phyloP scores from a whole-genome alignment of 108 stramenopile genomes.

The Stephanodiscus triporus region DNA sequence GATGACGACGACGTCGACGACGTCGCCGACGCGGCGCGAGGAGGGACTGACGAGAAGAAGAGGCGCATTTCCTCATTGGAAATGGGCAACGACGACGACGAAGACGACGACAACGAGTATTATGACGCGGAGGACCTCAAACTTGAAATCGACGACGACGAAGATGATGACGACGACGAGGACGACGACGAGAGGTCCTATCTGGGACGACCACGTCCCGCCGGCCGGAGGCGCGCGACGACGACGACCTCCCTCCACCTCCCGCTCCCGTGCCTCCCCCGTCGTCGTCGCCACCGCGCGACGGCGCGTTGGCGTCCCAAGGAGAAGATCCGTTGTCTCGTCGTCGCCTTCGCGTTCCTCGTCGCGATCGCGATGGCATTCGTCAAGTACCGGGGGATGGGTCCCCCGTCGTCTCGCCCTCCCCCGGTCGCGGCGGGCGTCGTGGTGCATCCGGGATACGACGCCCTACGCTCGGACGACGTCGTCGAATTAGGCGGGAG shows the following conservation, averaged over 20 bases:
- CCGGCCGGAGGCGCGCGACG: too few species aligned
- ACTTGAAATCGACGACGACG: neutral
- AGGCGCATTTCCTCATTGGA: too few species aligned
- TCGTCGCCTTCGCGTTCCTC: conserved; percentile 5
- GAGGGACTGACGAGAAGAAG: neutral
- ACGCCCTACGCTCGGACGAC: conserved; percentile 20
- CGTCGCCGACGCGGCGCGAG: neutral
- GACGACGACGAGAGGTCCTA: conserved; percentile 11
- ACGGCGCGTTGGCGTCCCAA: conserved; percentile 36
- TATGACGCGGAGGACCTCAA: neutral
- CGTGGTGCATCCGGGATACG: conserved; percentile 32
- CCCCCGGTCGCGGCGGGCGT: too few species aligned
- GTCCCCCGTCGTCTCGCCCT: conserved; percentile 27
- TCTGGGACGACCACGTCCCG: conserved; percentile 8
- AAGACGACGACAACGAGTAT: neutral
- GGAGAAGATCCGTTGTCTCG: conserved; percentile 17
- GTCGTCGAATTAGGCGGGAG: conserved; percentile 31
- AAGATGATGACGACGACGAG: conserved; percentile 15
- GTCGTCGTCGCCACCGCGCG: too few species aligned
- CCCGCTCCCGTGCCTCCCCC: conserved; percentile 11
- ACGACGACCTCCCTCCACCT: too few species aligned
- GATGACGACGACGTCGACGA: neutral
- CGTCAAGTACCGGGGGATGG: neutral
- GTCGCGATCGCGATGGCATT: neutral
- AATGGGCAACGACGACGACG: neutral